Percentiles rank a stretch among this genome's conserved stretches.
Evolutionary conservation across 257 asterid genomes (phyloP).

Genomic region (Cynanchum wilfordii): DNA sequence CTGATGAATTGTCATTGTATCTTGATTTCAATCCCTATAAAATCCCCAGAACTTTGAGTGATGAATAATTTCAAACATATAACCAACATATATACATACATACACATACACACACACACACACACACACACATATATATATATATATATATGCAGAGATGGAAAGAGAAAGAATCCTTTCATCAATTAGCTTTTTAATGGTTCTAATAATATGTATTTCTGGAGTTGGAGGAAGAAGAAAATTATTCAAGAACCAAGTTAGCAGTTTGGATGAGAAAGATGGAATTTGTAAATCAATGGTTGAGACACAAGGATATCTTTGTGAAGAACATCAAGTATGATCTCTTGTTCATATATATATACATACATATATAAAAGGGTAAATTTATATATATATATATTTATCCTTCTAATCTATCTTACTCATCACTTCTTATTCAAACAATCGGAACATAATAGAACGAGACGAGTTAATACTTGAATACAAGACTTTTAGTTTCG

Average conservation of each 20-base stretch:
- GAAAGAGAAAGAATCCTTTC: background rate
- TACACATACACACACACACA: no score
- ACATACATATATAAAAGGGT: no score
- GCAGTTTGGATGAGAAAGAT: slow-evolving; percentile 12
- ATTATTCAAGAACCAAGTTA: background rate
- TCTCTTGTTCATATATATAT: no score
- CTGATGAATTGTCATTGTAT: slow-evolving; percentile 1
- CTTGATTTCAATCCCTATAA: slow-evolving; percentile 1
- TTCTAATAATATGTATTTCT: slow-evolving; percentile 3
- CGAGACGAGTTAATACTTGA: no score
- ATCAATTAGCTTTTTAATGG: background rate
- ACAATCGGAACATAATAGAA: no score
- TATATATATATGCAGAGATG: background rate
- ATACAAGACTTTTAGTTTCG: no score
- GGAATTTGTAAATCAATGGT: slow-evolving; percentile 55
- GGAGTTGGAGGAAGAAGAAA: slow-evolving; percentile 7
- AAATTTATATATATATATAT: no score
- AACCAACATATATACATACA: no score
- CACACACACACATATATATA: no score
- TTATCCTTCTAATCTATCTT: no score
- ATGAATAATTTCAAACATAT: background rate
- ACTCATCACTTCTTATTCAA: no score
- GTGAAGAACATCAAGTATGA: slow-evolving; percentile 64
- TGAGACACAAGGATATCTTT: slow-evolving; percentile 45
- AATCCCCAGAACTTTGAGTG: background rate